Evolutionary conservation across 495 filamentous ascomycete genomes (phyloP), one percentile per base, ranked within the genome.

Genomic region (Aspergillus olivimuriae): DNA sequence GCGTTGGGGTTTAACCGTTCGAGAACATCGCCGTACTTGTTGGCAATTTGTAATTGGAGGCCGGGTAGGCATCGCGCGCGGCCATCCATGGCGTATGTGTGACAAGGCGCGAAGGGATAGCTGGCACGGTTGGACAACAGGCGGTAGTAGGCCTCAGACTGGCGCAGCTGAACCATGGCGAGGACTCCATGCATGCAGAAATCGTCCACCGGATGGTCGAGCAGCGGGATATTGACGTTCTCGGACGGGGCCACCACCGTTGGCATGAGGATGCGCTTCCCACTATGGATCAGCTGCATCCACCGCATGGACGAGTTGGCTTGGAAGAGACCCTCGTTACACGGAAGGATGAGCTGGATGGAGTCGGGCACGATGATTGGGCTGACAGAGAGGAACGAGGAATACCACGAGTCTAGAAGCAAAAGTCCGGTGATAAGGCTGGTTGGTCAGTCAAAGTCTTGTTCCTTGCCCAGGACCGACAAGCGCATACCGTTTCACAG

Each of bases 361-460:
- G 70, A 62, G 34, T 74, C 71, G 12, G 72, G 68, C 2, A 60
- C 54, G 23, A 71, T 60, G 36, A 75, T 69, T 5, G 73, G 73
- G 33, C 66, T 65, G 14, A 68, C 69, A 15, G 69, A 72, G 22
- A 74, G 56, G 37, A 73, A 66, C 0, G 68, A 66, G 1, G 73
- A 74, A 37, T 69, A 73, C 71, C 72, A 77, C 0, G 70, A 70
- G 46, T 77, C 73, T 23, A 74, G 37, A 18, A 72, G 54, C n/a
- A 75, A 55, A 8, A 77, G 61, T 3, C 68, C 70, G n/a, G 68
- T 52, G 23, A 77, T 73, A 17, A 70, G 48, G 30, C 73, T 74
- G 22, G 19, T 21, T 37, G 14, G 18, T 36, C 8, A 45, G 47
- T 4, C 28, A 31, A 17, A 19, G 37, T 37, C 2, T 17, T n/a